A percentile compares a stretch with the other conserved stretches of the same genome.
Conservation (phyloP, 1,284 basidiomycete species). For the Crocinoboletus sp. region DNA sequence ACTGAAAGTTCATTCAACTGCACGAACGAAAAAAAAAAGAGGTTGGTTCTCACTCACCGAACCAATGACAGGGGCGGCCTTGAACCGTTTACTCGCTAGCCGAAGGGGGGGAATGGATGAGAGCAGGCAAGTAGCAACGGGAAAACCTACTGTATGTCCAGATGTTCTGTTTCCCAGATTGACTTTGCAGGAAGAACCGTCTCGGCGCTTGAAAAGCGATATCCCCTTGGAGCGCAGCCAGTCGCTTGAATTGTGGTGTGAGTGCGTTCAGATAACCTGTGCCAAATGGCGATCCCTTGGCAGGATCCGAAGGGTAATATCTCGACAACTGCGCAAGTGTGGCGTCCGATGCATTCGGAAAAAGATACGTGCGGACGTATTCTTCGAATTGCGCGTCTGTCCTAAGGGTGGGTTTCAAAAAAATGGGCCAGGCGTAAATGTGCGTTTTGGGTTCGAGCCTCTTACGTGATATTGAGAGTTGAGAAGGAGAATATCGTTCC, state of each 20-base stretch:
- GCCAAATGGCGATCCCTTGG: constrained; percentile 48
- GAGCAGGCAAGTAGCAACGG: too few species aligned
- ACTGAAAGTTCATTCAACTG: constrained; percentile 6
- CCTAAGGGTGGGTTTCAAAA: not conserved
- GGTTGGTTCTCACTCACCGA: constrained; percentile 15
- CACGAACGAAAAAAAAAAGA: not conserved
- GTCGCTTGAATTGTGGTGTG: constrained; percentile 49
- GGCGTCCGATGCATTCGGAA: constrained; percentile 12
- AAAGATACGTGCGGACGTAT: not conserved
- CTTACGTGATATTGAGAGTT: constrained; percentile 35
- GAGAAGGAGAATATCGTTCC: constrained; percentile 47
- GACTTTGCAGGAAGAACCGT: constrained; percentile 37
- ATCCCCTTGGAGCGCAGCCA: constrained; percentile 51
- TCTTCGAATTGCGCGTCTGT: not conserved
- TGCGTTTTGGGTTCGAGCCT: too few species aligned
- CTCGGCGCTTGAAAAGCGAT: constrained; percentile 51
- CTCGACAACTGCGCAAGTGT: constrained; percentile 33
- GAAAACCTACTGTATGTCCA: not conserved
- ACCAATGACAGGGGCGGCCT: constrained; percentile 39
- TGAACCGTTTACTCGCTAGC: constrained; percentile 39
- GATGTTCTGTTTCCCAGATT: not conserved
- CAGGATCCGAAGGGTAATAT: constrained; percentile 42
- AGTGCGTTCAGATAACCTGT: constrained; percentile 43
- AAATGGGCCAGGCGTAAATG: too few species aligned
- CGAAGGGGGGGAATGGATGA: too few species aligned